Percentiles rank a stretch among this genome's conserved stretches.
These are phyloP conservation scores for Elongisporangium undulatum DNA, from an alignment of 352 stramenopile genomes.

Conservation along the genomic window DNA sequence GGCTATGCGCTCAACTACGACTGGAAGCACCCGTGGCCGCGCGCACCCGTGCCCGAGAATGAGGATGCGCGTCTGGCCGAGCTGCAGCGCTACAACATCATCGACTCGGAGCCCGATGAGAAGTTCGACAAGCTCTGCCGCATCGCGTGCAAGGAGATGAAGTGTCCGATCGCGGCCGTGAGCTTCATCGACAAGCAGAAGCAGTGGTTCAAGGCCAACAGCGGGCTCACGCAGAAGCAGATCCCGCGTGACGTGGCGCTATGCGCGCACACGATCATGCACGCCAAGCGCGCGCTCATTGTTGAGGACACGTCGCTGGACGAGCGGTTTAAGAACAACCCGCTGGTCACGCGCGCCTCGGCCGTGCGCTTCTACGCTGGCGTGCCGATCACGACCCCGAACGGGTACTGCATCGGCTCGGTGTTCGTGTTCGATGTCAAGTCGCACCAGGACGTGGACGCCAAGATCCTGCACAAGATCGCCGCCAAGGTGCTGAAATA, in stretches of 20 bases:
- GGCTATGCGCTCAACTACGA: constrained; percentile 81
- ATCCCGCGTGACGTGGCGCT: constrained; percentile 81
- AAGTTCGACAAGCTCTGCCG: constrained; percentile 87
- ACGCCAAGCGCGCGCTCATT: constrained; percentile 73
- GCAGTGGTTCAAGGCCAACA: constrained; percentile 88
- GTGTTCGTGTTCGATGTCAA: constrained; percentile 88
- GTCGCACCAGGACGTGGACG: constrained; percentile 63
- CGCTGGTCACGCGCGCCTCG: constrained; percentile 74
- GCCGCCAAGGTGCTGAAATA: constrained; percentile 86
- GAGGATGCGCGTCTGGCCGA: constrained; percentile 67
- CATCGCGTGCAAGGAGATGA: constrained; percentile 88
- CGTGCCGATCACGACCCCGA: constrained; percentile 76
- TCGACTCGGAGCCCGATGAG: constrained; percentile 80
- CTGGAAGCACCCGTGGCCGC: constrained; percentile 83
- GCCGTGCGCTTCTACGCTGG: constrained; percentile 82
- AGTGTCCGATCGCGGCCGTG: constrained; percentile 83
- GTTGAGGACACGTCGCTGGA: constrained; percentile 81
- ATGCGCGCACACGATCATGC: constrained; percentile 86
- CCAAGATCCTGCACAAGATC: constrained; percentile 85
- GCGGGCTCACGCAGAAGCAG: constrained; percentile 75
- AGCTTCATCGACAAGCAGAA: constrained; percentile 85
- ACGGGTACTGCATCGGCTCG: constrained; percentile 74
- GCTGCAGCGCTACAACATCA: constrained; percentile 64
- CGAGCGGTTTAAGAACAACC: constrained; percentile 82
- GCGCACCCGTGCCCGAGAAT: constrained; percentile 60